phyloP scores from a whole-genome alignment of 306 rosid species.

The Quercus gilva region DNA sequence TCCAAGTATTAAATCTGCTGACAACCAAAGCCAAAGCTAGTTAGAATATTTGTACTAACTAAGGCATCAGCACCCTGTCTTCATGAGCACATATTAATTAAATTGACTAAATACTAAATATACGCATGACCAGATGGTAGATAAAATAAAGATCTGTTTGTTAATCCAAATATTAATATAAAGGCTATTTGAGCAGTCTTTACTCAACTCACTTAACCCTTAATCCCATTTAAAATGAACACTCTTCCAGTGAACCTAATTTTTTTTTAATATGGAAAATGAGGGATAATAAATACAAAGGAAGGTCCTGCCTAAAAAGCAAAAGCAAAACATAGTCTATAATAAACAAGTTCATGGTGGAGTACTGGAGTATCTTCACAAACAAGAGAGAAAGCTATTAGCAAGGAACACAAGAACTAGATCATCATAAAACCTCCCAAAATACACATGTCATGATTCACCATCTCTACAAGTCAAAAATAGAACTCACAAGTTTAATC shows the following conservation, averaged over 20 bases:
- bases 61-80: background rate
- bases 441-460: background rate
- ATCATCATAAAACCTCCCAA: background rate
- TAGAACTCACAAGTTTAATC: background rate
- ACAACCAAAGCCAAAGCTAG: background rate
- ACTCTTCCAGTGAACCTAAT: background rate
- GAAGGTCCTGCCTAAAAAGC: background rate
- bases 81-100: background rate
- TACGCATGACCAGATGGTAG: background rate
- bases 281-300: background rate
- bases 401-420: background rate
- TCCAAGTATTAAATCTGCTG: background rate
- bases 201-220: background rate
- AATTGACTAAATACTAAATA: background rate
- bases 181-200: background rate
- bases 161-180: background rate
- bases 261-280: background rate
- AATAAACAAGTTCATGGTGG: background rate
- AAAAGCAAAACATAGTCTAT: background rate
- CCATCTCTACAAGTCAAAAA: background rate
- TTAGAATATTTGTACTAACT: background rate
- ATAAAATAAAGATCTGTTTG: background rate
- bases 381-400: background rate
- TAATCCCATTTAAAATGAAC: background rate
- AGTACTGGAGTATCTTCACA: background rate